Conservation (phyloP, 2,329 filamentous ascomycete species). For the Fusarium metavorans region DNA sequence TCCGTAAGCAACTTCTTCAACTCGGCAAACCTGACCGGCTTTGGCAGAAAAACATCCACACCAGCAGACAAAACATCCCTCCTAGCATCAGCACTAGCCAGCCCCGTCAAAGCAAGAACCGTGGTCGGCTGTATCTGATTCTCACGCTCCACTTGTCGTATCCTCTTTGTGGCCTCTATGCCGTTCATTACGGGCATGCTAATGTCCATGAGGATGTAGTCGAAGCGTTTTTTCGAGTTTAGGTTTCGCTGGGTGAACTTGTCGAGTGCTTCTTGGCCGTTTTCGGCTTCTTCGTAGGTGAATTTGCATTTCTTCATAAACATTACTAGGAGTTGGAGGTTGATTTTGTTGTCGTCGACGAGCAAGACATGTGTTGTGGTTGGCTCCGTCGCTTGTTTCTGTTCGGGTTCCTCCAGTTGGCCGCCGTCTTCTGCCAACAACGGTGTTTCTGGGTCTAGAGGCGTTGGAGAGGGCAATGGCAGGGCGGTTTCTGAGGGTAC, state of each 20-base stretch:
- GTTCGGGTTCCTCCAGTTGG: not conserved
- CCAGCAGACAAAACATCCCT: slow-evolving; percentile 62
- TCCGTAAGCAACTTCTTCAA: slow-evolving; percentile 50
- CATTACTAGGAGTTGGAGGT: slow-evolving; percentile 56
- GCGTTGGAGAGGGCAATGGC: slow-evolving; percentile 1
- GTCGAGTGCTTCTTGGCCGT: slow-evolving; percentile 62
- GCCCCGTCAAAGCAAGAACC: slow-evolving; percentile 65
- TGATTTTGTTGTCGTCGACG: slow-evolving; percentile 59
- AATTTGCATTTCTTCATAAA: slow-evolving; percentile 58
- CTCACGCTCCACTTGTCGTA: slow-evolving; percentile 61
- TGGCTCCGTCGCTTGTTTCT: not conserved
- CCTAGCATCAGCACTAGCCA: slow-evolving; percentile 61
- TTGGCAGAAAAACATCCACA: slow-evolving; percentile 64
- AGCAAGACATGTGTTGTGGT: slow-evolving; percentile 47
- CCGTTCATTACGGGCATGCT: slow-evolving; percentile 69
- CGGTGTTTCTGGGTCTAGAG: slow-evolving; percentile 8
- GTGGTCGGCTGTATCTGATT: slow-evolving; percentile 54
- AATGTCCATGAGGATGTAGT: slow-evolving; percentile 60
- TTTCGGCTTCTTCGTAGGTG: slow-evolving; percentile 56
- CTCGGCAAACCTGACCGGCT: slow-evolving; percentile 60
- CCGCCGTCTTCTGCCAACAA: not conserved
- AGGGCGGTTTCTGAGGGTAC: not conserved
- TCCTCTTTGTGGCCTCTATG: slow-evolving; percentile 60
- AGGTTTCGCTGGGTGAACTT: slow-evolving; percentile 50
- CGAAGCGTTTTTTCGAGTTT: slow-evolving; percentile 41